Evolutionary conservation across 768 basidiomycete genomes (phyloP), one percentile per base, ranked within the genome.

Genomic region (Neoboletus subvelutipes): DNA sequence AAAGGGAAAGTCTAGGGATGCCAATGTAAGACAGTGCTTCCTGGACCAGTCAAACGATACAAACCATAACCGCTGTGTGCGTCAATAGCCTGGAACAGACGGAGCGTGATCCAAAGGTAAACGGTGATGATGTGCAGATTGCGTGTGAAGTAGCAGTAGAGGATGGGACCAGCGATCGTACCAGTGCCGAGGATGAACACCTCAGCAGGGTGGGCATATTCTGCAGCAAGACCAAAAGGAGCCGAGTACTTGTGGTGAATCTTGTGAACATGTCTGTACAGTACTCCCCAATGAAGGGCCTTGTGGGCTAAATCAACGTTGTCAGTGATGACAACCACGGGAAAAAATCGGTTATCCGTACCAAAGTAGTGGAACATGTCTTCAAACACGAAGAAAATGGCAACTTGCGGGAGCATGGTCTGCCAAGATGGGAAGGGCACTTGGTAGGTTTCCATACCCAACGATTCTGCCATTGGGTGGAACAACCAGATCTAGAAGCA

Each of bases 201-300:
- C 73, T 99, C 97, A 12, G 93, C 85, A 0, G 97, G 97, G 74
- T 99, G 97, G 1, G 97, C 95, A 70, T 98, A 98, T 73, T 99
- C 96, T 3, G 97, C 96, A 2, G 92, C 95, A 31, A 99, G 84
- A 58, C 97, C 97, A 68, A 98, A 97, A 1, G 97, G 97, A 18
- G 96, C 96, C 10, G 89, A 89, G 75, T 93, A 97, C 68, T 94
- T 92, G 83, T 98, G 97, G 73, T 99, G 97, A 36, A 98, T 80
- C 75, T 97, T 96, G 83, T 97, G 94, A 62, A 97, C 92, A 72
- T 94, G 80, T 73, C 88, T 92, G 80, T 96, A 95, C 50, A 96
- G 78, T 1, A 80, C 70, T 50, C 90, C 87, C 60, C 82, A 88
- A 75, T 98, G 95, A 18, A 98, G 83, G 4, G 88, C 86, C 65